Conservation (phyloP, 2,329 filamentous ascomycete genomes). For the Aspergillaceae sp. region DNA sequence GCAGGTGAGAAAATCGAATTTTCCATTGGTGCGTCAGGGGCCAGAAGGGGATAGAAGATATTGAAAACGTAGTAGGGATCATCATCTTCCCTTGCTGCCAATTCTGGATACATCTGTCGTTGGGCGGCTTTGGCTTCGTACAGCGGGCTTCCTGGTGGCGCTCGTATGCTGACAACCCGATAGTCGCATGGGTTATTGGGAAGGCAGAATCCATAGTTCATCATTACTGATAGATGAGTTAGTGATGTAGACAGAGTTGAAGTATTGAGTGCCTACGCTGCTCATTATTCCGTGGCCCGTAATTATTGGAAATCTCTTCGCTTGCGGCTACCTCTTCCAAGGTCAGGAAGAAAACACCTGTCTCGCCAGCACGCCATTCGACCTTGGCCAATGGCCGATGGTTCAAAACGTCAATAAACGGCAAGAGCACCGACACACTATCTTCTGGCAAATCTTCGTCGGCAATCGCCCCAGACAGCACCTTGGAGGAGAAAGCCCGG, state of each 20-base stretch:
- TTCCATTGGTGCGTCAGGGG: conserved; percentile 27
- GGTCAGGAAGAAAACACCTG: conserved; percentile 34
- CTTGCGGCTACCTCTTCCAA: conserved; percentile 44
- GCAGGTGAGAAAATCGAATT: conserved; percentile 36
- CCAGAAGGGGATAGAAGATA: conserved; percentile 35
- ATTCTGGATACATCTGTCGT: conserved; percentile 24
- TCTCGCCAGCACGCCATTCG: conserved; percentile 46
- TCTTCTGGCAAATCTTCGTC: conserved; percentile 40
- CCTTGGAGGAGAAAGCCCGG: conserved; percentile 37
- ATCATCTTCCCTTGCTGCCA: conserved; percentile 17
- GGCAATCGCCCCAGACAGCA: conserved; percentile 30
- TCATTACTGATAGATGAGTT: conserved; percentile 25
- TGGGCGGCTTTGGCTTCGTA: conserved; percentile 27
- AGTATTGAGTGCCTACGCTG: conserved; percentile 37
- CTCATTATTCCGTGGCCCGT: conserved; percentile 66
- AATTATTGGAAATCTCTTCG: conserved; percentile 58
- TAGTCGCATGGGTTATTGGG: conserved; percentile 37
- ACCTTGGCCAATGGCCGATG: conserved; percentile 55
- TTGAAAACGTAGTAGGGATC: conserved; percentile 39
- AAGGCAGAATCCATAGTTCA: conserved; percentile 41
- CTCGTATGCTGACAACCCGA: conserved; percentile 32
- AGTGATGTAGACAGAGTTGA: not conserved
- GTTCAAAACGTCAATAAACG: conserved; percentile 64
- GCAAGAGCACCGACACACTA: conserved; percentile 57
- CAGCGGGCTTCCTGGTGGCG: conserved; percentile 32